Conservation (phyloP, 306 rosid genomes). For the Sechiopsis laciniata region DNA sequence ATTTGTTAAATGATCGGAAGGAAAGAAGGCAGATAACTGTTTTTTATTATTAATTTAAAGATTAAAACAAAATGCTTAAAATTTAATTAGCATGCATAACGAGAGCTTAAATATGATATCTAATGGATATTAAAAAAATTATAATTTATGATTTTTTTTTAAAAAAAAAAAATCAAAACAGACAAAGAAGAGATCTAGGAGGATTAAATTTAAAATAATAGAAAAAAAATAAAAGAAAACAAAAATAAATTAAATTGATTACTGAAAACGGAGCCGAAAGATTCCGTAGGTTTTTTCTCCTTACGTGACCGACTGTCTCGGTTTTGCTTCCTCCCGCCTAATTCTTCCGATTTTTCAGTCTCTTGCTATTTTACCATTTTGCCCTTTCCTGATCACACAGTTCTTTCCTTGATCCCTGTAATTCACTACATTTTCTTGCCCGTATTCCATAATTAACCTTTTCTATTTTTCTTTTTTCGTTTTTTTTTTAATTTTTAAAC, state of each 20-base stretch:
- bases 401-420: background rate
- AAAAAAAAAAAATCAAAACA: no score
- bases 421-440: background rate
- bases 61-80: background rate
- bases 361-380: constrained; percentile 22
- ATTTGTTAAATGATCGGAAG: no score
- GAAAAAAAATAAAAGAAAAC: background rate
- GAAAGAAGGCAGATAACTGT: no score
- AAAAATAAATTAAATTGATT: background rate
- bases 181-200: background rate
- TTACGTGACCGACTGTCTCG: constrained; percentile 45
- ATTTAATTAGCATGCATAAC: no score
- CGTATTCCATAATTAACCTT: background rate
- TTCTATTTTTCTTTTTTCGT: background rate
- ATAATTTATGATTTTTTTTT: no score
- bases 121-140: no score
- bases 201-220: background rate
- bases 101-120: background rate
- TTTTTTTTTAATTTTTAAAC: no score
- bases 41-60: background rate
- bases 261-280: constrained; percentile 22
- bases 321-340: constrained; percentile 19
- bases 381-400: background rate
- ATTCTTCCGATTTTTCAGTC: constrained; percentile 30
- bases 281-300: constrained; percentile 46